phyloP scores from a whole-genome alignment of 2,329 filamentous ascomycete species.

The Torrubiellomyces zombiae region DNA sequence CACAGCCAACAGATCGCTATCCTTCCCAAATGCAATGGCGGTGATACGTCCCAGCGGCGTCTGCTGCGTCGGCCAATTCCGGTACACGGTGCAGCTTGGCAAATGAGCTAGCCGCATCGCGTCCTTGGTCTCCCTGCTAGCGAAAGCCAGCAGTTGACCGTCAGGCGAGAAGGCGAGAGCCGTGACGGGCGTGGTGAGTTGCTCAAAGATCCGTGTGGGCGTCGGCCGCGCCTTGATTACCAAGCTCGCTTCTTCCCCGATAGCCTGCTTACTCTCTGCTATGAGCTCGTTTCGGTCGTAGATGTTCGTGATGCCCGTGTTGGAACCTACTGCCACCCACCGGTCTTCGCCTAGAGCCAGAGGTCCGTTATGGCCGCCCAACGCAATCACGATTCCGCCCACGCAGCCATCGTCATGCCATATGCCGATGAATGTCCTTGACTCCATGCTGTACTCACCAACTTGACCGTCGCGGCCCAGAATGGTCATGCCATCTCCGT shows the following conservation, averaged over 20 bases:
- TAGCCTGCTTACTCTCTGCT: slow-evolving; percentile 14
- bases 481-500: slow-evolving; percentile 66
- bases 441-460: slow-evolving; percentile 66
- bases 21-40: slow-evolving; percentile 48
- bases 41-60: slow-evolving; percentile 79
- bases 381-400: slow-evolving; percentile 63
- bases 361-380: slow-evolving; percentile 55
- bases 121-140: slow-evolving; percentile 74
- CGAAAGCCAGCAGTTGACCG: slow-evolving; percentile 77
- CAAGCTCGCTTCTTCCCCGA: slow-evolving; percentile 23
- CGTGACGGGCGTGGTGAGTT: slow-evolving; percentile 74
- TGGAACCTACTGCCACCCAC: slow-evolving; percentile 80
- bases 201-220: slow-evolving; percentile 60
- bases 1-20: slow-evolving; percentile 59
- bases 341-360: slow-evolving; percentile 55
- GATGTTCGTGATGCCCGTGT: slow-evolving; percentile 78
- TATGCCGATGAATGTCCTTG: slow-evolving; percentile 53
- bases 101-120: slow-evolving; percentile 77
- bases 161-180: slow-evolving; percentile 70
- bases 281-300: slow-evolving; percentile 66
- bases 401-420: slow-evolving; percentile 88
- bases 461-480: slow-evolving; percentile 77
- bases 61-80: slow-evolving; percentile 87
- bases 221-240: slow-evolving; percentile 50
- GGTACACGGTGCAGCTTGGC: slow-evolving; percentile 83